Percentiles rank a stretch among this genome's conserved stretches.
Conservation (phyloP, 345 rosid species). For the Raphanus raphanistrum region DNA sequence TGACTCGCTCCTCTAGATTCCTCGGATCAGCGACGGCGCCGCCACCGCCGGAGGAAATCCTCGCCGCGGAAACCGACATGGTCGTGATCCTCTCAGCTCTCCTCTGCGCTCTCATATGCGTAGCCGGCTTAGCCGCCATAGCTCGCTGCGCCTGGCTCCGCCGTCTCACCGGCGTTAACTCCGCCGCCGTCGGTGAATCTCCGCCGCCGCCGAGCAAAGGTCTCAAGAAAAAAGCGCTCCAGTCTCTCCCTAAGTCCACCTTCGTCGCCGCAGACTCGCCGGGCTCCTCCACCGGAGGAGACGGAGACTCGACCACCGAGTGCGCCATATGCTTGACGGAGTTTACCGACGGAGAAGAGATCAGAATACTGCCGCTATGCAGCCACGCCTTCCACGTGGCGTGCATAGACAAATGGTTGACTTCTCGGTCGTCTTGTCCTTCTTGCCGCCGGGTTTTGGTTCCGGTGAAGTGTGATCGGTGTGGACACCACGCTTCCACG, state of each 20-base stretch:
- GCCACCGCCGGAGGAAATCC: slow-evolving; percentile 42
- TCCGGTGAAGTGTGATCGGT: slow-evolving; percentile 37
- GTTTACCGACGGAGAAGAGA: slow-evolving; percentile 53
- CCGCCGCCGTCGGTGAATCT: slow-evolving; percentile 6
- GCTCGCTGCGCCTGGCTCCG: slow-evolving; percentile 73
- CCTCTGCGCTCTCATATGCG: slow-evolving; percentile 72
- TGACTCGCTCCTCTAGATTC: slow-evolving; percentile 47
- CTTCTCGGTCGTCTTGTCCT: slow-evolving; percentile 62
- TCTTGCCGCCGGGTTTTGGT: slow-evolving; percentile 62
- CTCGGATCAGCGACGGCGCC: slow-evolving; percentile 41
- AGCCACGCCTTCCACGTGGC: slow-evolving; percentile 62
- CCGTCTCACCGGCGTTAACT: slow-evolving; percentile 38
- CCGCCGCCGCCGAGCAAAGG: slow-evolving; percentile 57
- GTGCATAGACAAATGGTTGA: slow-evolving; percentile 69
- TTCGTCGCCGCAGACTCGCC: slow-evolving; percentile 38
- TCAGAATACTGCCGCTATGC: slow-evolving; percentile 58
- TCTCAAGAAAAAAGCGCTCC: slow-evolving; percentile 64
- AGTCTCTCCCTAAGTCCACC: slow-evolving; percentile 60
- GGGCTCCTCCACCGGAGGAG: slow-evolving; percentile 19
- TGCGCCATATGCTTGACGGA: slow-evolving; percentile 64
- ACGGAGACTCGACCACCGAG: slow-evolving; percentile 37
- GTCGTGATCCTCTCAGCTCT: slow-evolving; percentile 69
- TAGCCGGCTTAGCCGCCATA: slow-evolving; percentile 65
- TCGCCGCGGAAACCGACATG: slow-evolving; percentile 60
- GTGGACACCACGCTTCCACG: slow-evolving; percentile 36